Conservation (phyloP, 352 stramenopile species). For the Phytophthora constricta region DNA sequence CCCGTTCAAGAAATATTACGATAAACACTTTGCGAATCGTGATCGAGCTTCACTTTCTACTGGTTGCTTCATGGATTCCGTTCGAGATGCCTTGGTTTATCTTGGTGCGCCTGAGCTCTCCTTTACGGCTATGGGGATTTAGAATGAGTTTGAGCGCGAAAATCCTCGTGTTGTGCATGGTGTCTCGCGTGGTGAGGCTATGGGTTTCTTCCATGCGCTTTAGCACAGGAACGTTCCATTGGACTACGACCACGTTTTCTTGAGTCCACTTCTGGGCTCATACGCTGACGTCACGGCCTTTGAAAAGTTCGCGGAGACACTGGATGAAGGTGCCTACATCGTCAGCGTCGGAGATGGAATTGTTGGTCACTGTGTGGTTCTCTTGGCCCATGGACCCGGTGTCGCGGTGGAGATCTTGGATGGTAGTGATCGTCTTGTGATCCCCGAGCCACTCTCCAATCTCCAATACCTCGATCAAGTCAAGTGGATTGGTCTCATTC, state of each 20-base stretch:
- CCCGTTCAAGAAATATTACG: background rate
- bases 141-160: conserved; percentile 6
- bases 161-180: background rate
- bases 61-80: conserved; percentile 13
- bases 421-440: background rate
- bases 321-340: conserved; percentile 1
- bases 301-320: background rate
- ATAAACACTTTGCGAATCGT: background rate
- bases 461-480: background rate
- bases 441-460: background rate
- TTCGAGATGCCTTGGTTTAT: background rate
- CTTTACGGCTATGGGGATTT: conserved; percentile 4
- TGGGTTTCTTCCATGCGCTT: conserved; percentile 10
- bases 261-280: background rate
- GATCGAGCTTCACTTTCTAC: background rate
- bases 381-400: background rate
- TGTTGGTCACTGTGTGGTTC: conserved; percentile 5
- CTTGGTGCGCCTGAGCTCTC: background rate
- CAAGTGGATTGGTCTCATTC: conserved; percentile 3
- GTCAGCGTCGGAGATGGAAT: background rate
- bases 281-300: background rate
- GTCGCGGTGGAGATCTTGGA: background rate
- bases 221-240: conserved; percentile 1
- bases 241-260: background rate
- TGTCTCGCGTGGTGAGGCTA: background rate